A percentile compares a stretch with the other conserved stretches of the same genome.
phyloP scores from a whole-genome alignment of 345 rosid genomes.

The Camelina sativa region DNA sequence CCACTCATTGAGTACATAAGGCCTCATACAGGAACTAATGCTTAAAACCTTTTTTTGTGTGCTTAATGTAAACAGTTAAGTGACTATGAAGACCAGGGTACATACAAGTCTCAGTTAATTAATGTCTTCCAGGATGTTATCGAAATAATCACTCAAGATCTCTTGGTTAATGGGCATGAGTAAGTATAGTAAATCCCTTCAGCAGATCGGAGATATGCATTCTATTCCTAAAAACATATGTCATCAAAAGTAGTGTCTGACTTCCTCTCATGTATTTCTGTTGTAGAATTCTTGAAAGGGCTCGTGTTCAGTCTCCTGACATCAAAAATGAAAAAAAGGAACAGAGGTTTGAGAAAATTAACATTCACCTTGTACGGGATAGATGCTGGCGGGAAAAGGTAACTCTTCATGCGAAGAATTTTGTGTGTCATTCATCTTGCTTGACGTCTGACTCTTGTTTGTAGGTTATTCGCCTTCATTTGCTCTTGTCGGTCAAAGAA shows the following conservation, averaged over 20 bases:
- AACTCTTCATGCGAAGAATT: conserved; percentile 22
- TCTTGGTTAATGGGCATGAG: conserved; percentile 71
- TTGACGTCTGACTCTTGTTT: conserved; percentile 22
- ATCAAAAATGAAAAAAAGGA: conserved; percentile 48
- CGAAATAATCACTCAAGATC: conserved; percentile 77
- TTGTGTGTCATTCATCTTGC: conserved; percentile 13
- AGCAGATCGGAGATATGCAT: background rate
- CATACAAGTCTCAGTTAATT: conserved; percentile 70
- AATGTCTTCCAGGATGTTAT: conserved; percentile 89
- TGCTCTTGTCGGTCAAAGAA: conserved; percentile 94
- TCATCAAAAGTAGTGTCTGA: conserved; percentile 25
- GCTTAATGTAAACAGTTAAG: conserved; percentile 52
- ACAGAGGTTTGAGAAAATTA: conserved; percentile 81
- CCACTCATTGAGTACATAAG: conserved; percentile 4
- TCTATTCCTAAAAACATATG: conserved; percentile 19
- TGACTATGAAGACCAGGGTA: conserved; percentile 50
- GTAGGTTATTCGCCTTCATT: conserved; percentile 75
- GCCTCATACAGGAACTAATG: conserved; percentile 27
- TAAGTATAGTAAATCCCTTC: conserved; percentile 53
- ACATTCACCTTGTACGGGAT: conserved; percentile 38
- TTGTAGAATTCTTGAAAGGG: conserved; percentile 62
- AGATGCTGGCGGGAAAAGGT: conserved; percentile 79
- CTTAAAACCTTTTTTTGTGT: conserved; percentile 13
- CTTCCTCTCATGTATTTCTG: conserved; percentile 26
- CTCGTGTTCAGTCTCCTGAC: conserved; percentile 33